A percentile compares a stretch with the other conserved stretches of the same genome.
Conservation (phyloP, 495 filamentous ascomycete genomes). For the Xylaria intraflava region DNA sequence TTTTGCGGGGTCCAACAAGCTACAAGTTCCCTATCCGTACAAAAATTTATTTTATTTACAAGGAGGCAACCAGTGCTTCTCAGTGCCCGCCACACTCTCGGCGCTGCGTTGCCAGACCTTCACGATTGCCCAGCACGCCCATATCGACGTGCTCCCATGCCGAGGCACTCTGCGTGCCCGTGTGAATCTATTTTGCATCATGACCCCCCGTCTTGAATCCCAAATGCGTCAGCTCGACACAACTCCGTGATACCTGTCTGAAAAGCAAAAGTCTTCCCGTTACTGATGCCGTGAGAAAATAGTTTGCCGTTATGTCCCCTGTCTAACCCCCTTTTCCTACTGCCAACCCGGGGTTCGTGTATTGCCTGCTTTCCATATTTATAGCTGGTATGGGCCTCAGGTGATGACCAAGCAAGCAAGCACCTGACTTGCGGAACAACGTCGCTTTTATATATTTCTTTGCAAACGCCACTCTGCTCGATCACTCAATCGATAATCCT, state of each 20-base stretch:
- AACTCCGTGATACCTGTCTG: neutral
- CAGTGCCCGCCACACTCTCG: too few relatives aligned
- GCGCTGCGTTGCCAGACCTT: too few relatives aligned
- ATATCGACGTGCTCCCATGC: too few relatives aligned
- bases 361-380: neutral
- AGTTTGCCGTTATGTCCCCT: neutral
- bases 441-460: neutral
- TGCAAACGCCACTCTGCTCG: too few relatives aligned
- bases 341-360: neutral
- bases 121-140: too few relatives aligned
- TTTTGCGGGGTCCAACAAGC: too few relatives aligned
- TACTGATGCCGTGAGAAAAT: neutral
- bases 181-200: neutral
- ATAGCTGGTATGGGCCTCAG: neutral
- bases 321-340: neutral
- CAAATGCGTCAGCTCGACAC: neutral
- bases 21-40: too few relatives aligned
- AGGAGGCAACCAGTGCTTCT: too few relatives aligned
- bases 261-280: neutral
- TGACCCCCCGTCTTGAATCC: neutral
- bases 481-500: neutral
- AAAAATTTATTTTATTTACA: too few relatives aligned
- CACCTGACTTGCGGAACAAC: neutral
- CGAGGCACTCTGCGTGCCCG: neutral
- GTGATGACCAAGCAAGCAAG: neutral